Conservation (phyloP, 2,329 filamentous ascomycete species). For the Colletotrichum phormii region DNA sequence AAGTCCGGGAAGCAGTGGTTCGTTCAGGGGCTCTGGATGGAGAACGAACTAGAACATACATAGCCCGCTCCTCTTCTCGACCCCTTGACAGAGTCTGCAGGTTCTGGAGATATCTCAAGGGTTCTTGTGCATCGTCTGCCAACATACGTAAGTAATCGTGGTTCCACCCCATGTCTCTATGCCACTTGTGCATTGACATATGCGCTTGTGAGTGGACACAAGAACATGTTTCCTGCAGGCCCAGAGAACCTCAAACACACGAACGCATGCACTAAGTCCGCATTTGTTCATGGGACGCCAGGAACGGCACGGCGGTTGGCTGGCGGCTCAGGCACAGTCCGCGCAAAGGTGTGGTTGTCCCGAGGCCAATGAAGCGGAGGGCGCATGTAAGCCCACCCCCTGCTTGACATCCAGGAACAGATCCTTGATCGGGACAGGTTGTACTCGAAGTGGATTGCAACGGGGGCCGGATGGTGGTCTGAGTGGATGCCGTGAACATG, state of each 20-base stretch:
- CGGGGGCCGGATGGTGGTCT: not conserved
- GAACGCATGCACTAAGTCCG: not conserved
- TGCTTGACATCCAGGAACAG: constrained; percentile 21
- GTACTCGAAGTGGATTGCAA: not conserved
- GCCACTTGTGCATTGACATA: not conserved
- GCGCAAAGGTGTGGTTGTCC: constrained; percentile 15
- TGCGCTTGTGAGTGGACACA: not conserved
- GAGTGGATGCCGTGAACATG: not conserved
- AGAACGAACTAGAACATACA: constrained; percentile 26
- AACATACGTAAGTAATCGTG: not conserved
- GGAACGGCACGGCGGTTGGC: constrained; percentile 31
- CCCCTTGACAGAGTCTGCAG: constrained; percentile 15
- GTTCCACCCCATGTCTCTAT: not conserved
- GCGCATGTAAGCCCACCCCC: constrained; percentile 10
- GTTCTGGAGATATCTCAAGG: constrained; percentile 7
- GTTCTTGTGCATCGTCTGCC: not conserved
- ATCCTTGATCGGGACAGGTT: constrained; percentile 1
- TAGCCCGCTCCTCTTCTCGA: not conserved
- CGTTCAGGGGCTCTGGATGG: not conserved
- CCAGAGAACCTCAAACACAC: constrained; percentile 7
- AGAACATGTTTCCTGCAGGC: constrained; percentile 4
- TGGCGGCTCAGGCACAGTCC: constrained; percentile 21
- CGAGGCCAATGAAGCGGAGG: constrained; percentile 20
- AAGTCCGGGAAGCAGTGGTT: not conserved
- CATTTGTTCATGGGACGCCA: not conserved